These are phyloP conservation scores for Pichia eremophila DNA, from an alignment of 805 yeast species.

Conservation along the genomic window DNA sequence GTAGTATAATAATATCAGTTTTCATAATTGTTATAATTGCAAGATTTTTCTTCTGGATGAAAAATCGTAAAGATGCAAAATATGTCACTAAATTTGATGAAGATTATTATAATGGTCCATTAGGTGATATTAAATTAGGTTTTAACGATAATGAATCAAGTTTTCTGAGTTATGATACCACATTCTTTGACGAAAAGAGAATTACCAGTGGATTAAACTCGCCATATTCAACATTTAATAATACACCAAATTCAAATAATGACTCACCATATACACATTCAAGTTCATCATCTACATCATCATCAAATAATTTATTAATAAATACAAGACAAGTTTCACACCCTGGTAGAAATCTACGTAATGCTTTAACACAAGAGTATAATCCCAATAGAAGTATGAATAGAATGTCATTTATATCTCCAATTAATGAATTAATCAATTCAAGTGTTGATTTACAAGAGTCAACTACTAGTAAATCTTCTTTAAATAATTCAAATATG, in stretches of 20 bases:
- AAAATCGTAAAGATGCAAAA: constrained; percentile 18
- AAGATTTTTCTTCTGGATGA: constrained; percentile 19
- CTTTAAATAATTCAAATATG: no score
- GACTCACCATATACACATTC: constrained; percentile 7
- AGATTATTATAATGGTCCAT: constrained; percentile 12
- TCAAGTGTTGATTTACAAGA: neutral
- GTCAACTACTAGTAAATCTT: no score
- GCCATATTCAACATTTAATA: neutral
- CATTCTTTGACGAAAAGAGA: constrained; percentile 7
- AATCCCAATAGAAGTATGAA: constrained; percentile 8
- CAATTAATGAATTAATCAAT: constrained; percentile 18
- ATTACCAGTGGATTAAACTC: neutral
- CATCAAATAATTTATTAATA: constrained; percentile 3
- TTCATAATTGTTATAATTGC: constrained; percentile 16
- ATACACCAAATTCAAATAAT: neutral
- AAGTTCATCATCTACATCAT: neutral
- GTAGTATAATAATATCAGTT: constrained; percentile 24
- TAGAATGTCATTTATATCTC: constrained; percentile 20
- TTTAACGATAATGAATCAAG: constrained; percentile 5
- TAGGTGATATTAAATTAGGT: constrained; percentile 5
- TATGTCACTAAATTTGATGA: constrained; percentile 8
- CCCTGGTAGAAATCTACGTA: constrained; percentile 17
- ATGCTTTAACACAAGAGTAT: constrained; percentile 9
- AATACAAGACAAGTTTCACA: constrained; percentile 3
- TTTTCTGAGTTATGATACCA: constrained; percentile 10